Evolutionary conservation across 441 rosid species (phyloP), one percentile per base, ranked within the genome.

Genomic region (Dalechampia spathulata): DNA sequence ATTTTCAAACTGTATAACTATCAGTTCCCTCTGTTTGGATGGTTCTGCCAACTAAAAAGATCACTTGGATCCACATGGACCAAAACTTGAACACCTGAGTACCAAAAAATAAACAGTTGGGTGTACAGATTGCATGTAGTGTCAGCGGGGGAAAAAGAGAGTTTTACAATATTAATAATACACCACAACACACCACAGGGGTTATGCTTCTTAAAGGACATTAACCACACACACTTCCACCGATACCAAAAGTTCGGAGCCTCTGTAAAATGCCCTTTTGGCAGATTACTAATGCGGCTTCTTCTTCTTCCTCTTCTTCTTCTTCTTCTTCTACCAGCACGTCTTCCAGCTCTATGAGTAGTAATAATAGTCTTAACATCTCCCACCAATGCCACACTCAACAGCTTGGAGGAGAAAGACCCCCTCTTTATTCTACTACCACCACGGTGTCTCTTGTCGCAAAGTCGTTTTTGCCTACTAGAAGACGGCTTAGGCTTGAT

Each of bases 401-500:
- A 48, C 79, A 72, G 51, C 40, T 60, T 22, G 71, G 67, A 13
- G 80, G 67, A 57, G 52, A 39, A 22, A 70, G 76, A 66, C 68
- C 83, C 17, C 41, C 1, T 56, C 49, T 39, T 58, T 55, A 61
- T 49, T 56, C 34, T 30, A 30, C 79, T 37, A 54, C 83, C 7
- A 73, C 25, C 45, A 60, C 76, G 9, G 72, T 83, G 52, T 76
- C 85, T 38, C 67, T 79, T 50, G 69, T 83, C 53, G 81, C 92
- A 28, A 85, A 71, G 74, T 79, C 88, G 22, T 59, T 85, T 57
- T 64, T 85, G 72, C 92, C 92, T 15, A 70, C 88, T 23, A 61
- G 86, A 50, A 76, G 86, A 48, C 69, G 78, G 41, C 85, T 83
- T 66, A 75, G 72, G 58, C 90, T 83, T 62, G 83, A 85, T 73